Evolutionary conservation across 129 eudicot species (phyloP).

Genomic region (Dittrichia graveolens): DNA sequence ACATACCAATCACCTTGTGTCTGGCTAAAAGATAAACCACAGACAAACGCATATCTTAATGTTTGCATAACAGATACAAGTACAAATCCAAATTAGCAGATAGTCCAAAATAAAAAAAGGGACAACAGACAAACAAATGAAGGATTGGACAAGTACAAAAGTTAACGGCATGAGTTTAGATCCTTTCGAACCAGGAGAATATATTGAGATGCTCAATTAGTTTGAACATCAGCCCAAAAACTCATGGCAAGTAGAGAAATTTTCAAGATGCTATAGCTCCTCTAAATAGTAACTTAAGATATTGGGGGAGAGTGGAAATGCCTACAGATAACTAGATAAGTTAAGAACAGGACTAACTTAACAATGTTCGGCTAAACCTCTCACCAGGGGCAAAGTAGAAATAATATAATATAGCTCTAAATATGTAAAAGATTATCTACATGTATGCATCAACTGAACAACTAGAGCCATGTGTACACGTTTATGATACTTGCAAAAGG

Average conservation of each 20-base stretch:
- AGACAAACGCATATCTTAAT: no score
- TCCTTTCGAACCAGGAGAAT: neutral
- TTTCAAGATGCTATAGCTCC: neutral
- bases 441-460: neutral
- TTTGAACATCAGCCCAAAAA: constrained; percentile 11
- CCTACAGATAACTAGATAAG: neutral
- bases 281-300: neutral
- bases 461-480: neutral
- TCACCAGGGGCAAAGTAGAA: neutral
- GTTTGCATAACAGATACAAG: no score
- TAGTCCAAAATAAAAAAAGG: no score
- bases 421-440: neutral
- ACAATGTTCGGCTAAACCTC: neutral
- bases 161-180: neutral
- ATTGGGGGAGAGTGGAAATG: neutral
- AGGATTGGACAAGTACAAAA: neutral
- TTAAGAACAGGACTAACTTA: neutral
- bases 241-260: neutral
- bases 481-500: neutral
- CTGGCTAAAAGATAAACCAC: neutral
- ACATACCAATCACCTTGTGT: neutral
- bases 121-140: neutral
- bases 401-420: neutral
- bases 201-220: neutral
- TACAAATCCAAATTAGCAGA: no score